Evolutionary conservation across 2,329 filamentous ascomycete genomes (phyloP), one percentile per base, ranked within the genome.

Genomic region (Aspergillus puulaauensis): DNA sequence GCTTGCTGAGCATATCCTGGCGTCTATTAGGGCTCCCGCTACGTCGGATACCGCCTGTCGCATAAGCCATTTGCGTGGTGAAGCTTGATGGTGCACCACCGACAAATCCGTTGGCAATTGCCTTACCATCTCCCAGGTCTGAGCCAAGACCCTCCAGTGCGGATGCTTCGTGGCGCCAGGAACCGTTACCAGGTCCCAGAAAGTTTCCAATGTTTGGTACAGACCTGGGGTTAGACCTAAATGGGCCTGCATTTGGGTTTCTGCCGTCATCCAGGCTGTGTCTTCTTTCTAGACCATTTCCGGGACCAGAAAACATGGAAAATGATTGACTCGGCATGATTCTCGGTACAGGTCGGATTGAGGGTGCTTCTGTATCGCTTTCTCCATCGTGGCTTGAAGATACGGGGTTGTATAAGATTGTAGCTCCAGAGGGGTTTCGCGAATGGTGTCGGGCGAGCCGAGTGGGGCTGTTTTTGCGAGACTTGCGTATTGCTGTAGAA

Each of bases 391-490:
- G 44, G 70, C 74, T 66, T 61, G 68, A 57, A 53, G 73, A 59
- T 33, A 86, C 78, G 0, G 92, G 92, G 35, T 90, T 92, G 75
- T 90, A 96, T 1, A 96, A 79, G 54, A 96, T 92, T 0, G 93
- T 96, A 65, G 88, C 91, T 19, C 86, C 89, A 0, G 93, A 96
- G 4, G 89, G 73, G 12, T 91, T 92, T 39, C 92, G 88, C 55
- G 77, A 83, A 67, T 96, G 92, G 4, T 72, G 63, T 61, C 68
- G 68, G 66, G 68, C 75, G 62, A 55, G 75, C 53, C 72, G 70
- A 7, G 61, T 63, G 19, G 73, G 73, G 58, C 71, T 68, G 65
- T 72, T 70, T 62, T 66, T 68, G 56, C 73, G 68, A 14, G 72
- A 73, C 35, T 71, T 58, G 15, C 74, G 57, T 58, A 64, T 82